A percentile compares a stretch with the other conserved stretches of the same genome.
Evolutionary conservation across 2,329 filamentous ascomycete genomes (phyloP).

Genomic region (Hypomyces perniciosus): DNA sequence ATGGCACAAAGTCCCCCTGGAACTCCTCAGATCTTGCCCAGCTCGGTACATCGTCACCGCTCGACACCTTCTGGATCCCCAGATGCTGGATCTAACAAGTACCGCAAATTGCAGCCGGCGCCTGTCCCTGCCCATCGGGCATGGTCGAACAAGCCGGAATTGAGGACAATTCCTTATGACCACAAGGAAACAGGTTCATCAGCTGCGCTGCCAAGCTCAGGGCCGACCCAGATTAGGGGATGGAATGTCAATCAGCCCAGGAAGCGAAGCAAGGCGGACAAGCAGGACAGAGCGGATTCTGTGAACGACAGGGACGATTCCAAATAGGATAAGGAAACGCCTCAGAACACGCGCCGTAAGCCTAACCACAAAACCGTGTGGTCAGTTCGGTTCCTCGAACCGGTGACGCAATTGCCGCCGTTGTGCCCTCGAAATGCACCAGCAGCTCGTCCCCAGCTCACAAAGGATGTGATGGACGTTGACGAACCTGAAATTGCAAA

Average conservation of each 20-base stretch:
- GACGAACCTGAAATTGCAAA: not conserved
- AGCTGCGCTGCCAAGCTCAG: constrained; percentile 50
- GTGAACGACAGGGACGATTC: constrained; percentile 32
- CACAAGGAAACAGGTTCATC: constrained; percentile 53
- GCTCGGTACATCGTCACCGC: constrained; percentile 29
- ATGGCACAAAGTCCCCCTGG: constrained; percentile 32
- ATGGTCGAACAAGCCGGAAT: constrained; percentile 42
- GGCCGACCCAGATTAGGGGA: constrained; percentile 50
- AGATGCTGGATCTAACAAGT: constrained; percentile 38
- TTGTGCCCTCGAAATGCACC: constrained; percentile 1
- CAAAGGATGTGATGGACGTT: not conserved
- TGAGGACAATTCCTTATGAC: constrained; percentile 54
- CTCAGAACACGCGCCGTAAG: constrained; percentile 18
- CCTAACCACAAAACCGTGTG: constrained; percentile 4
- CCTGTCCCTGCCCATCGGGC: constrained; percentile 47
- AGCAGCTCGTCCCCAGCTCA: not conserved
- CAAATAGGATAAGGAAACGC: constrained; percentile 30
- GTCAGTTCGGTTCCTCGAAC: constrained; percentile 19
- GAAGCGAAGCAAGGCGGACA: constrained; percentile 31
- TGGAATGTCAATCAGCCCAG: constrained; percentile 45
- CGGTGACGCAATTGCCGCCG: constrained; percentile 16
- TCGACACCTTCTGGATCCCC: constrained; percentile 34
- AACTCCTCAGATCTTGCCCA: constrained; percentile 25
- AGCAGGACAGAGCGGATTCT: constrained; percentile 27
- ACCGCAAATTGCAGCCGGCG: constrained; percentile 54